A percentile compares a stretch with the other conserved stretches of the same genome.
phyloP scores from a whole-genome alignment of 345 rosid genomes.

The Eucalyptus caleyi region DNA sequence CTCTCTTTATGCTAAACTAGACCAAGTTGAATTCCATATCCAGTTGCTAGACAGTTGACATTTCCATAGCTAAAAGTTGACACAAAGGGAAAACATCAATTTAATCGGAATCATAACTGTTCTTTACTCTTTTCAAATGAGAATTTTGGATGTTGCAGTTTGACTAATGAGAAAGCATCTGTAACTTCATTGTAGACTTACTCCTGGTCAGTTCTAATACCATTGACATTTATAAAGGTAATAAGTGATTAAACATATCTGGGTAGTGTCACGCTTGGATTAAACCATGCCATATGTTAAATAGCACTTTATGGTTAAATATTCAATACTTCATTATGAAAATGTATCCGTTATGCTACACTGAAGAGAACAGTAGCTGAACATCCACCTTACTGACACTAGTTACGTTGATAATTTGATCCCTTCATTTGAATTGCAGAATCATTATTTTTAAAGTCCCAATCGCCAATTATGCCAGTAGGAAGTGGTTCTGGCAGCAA shows the following conservation, averaged over 20 bases:
- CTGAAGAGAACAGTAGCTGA: neutral
- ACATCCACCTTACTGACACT: neutral
- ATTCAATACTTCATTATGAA: neutral
- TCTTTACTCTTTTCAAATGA: neutral
- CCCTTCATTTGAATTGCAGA: neutral
- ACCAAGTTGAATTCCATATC: neutral
- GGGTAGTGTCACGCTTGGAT: neutral
- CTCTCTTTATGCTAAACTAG: neutral
- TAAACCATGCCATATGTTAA: neutral
- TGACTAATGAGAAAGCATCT: neutral
- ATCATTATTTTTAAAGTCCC: neutral
- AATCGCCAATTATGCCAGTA: conserved; percentile 29
- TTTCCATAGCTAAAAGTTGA: neutral
- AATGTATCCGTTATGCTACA: neutral
- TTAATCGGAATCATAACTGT: neutral
- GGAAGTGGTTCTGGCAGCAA: conserved; percentile 45
- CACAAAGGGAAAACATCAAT: neutral
- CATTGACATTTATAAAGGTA: neutral
- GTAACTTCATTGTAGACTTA: neutral
- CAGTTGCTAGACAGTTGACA: neutral
- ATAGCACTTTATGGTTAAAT: neutral
- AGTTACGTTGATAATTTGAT: neutral
- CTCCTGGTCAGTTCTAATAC: neutral
- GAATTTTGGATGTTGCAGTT: neutral
- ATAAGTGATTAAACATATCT: neutral